Evolutionary conservation across 2,329 filamentous ascomycete species (phyloP), one percentile per base, ranked within the genome.

Genomic region (Hirsutella thompsonii): DNA sequence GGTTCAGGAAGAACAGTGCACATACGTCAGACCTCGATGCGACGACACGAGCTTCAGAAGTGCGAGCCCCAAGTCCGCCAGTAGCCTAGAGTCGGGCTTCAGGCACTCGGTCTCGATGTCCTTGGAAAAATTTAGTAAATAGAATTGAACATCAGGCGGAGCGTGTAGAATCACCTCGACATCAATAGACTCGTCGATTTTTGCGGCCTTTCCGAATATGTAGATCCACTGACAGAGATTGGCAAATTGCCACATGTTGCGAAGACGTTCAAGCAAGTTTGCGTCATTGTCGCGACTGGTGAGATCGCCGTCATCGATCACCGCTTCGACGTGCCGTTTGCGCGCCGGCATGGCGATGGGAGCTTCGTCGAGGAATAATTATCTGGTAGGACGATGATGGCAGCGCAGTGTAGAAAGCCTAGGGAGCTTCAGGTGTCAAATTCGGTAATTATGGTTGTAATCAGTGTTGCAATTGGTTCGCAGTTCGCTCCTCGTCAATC

Each of bases 211-310:
- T 46, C 90, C 89, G 60, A 98, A 98, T 33, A 90, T 76, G 58
- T 81, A 84, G 46, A 96, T 85, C 74, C 88, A 98, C 63, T 98
- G 90, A 64, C 83, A 88, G 8, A 96, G 67, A 55, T 88, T 90
- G 46, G 90, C 86, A 62, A 96, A 95, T 61, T 95, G 84, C 89
- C 90, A 96, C 72, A 85, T 88, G 57, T 85, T 92, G 47, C 90
- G 79, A 50, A 96, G 74, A 49, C 72, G 79, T 44, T 77, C 66
- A 21, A 93, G 68, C 41, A 78, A 52, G 4, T 23, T 29, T 19
- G 43, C 9, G 16, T 20, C 36, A 5, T 10, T 20, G 13, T 42
- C 36, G 33, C 30, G 18, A 36, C 20, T 16, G n/a, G 14, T 30
- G 20, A 28, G 21, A 9, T 4, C 20, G 14, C 8, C 36, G 19